Conservation (phyloP, 371 early-diverging fungal genomes). For the Mortierella sp. region DNA sequence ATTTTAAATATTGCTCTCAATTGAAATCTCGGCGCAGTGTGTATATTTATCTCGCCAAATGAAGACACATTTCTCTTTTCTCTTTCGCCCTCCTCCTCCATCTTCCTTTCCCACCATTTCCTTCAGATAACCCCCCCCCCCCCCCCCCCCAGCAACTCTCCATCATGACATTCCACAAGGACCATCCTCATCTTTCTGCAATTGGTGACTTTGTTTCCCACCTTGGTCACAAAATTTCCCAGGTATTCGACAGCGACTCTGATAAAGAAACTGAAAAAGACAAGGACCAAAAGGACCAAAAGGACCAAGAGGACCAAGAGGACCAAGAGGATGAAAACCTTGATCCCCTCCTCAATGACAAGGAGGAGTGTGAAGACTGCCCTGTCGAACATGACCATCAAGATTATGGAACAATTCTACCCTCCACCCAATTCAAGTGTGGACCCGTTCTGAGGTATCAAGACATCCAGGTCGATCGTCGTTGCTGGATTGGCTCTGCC, state of each 20-base stretch:
- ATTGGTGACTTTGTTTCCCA: constrained; percentile 39
- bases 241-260: constrained; percentile 10
- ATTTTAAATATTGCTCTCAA: neutral
- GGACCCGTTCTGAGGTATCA: constrained; percentile 52
- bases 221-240: constrained; percentile 23
- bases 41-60: too few relatives aligned
- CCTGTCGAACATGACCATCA: constrained; percentile 34
- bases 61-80: too few relatives aligned
- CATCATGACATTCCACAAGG: constrained; percentile 28
- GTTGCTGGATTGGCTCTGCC: constrained; percentile 47
- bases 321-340: too few relatives aligned
- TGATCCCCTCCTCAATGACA: constrained; percentile 44
- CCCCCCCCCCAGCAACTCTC: neutral
- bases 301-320: too few relatives aligned
- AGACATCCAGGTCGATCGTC: constrained; percentile 32
- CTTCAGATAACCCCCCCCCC: neutral
- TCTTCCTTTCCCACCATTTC: neutral
- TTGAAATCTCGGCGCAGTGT: neutral
- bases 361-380: constrained; percentile 37
- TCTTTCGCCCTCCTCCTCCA: neutral
- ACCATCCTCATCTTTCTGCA: constrained; percentile 26
- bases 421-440: constrained; percentile 44
- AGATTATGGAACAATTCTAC: constrained; percentile 34
- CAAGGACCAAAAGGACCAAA: constrained; percentile 8
- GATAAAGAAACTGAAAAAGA: constrained; percentile 19